These are phyloP conservation scores for Lentinula sp. DNA, from an alignment of 768 basidiomycete genomes.

Conservation along the genomic window DNA sequence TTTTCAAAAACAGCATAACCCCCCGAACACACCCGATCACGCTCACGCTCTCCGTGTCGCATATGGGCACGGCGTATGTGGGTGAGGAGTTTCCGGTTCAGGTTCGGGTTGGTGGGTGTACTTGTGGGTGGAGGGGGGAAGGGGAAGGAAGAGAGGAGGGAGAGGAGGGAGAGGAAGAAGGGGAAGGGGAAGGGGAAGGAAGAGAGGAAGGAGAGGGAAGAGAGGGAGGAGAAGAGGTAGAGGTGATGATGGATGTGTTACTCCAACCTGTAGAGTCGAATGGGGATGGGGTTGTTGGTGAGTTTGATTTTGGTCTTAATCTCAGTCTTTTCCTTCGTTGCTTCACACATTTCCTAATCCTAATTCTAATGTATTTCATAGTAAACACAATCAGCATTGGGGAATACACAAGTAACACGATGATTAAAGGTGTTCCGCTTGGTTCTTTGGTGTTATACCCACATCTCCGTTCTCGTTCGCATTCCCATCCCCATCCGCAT, in stretches of 20 bases:
- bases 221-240: too few relatives aligned
- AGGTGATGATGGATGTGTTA: slow-evolving; percentile 68
- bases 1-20: neutral
- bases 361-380: too few relatives aligned
- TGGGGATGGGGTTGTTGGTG: slow-evolving; percentile 53
- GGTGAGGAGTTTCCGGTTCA: slow-evolving; percentile 76
- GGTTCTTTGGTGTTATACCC: slow-evolving; percentile 42
- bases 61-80: slow-evolving; percentile 67
- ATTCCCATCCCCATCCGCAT: neutral
- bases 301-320: slow-evolving; percentile 12
- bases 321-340: too few relatives aligned
- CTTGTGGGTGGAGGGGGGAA: neutral
- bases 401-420: slow-evolving; percentile 26
- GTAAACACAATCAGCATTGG: too few relatives aligned
- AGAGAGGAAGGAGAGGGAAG: slow-evolving; percentile 12
- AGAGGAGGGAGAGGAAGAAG: neutral
- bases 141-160: neutral
- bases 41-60: slow-evolving; percentile 47
- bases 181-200: neutral
- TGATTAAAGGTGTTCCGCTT: slow-evolving; percentile 70
- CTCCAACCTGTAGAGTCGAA: slow-evolving; percentile 69
- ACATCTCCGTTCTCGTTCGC: neutral
- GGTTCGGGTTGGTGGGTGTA: slow-evolving; percentile 32
- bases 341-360: too few relatives aligned
- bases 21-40: slow-evolving; percentile 29